These are phyloP conservation scores for Bruguiera hainesii DNA, from an alignment of 441 rosid species.

Conservation along the genomic window DNA sequence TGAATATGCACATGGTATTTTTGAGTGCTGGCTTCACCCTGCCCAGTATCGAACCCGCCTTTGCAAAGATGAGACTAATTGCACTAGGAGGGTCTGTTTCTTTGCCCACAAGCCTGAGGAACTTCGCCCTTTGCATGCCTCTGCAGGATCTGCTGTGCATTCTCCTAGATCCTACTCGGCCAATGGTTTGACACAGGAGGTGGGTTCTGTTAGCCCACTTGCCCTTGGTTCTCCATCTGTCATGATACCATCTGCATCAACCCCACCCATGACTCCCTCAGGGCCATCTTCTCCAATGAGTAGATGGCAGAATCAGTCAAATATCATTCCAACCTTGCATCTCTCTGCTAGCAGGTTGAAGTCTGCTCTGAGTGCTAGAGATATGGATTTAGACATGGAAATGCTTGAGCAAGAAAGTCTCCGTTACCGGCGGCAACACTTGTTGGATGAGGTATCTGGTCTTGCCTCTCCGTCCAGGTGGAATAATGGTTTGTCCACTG, in stretches of 20 bases:
- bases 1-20: conserved; percentile 65
- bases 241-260: background rate
- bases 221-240: background rate
- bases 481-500: background rate
- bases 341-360: conserved; percentile 1
- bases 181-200: background rate
- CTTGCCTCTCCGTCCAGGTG: background rate
- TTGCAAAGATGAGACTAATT: conserved; percentile 54
- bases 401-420: background rate
- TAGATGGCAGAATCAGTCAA: background rate
- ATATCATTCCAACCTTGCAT: background rate
- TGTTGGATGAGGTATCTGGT: conserved; percentile 2
- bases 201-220: background rate
- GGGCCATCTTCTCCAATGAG: conserved; percentile 3
- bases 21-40: conserved; percentile 72
- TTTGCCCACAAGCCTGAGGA: conserved; percentile 56
- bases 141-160: conserved; percentile 29
- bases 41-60: conserved; percentile 63
- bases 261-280: background rate
- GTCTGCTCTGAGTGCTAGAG: background rate
- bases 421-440: background rate
- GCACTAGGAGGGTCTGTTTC: conserved; percentile 57
- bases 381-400: background rate
- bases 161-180: conserved; percentile 7
- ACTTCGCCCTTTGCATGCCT: conserved; percentile 41